Base-by-base conservation (phyloP, 2,329 filamentous ascomycete genomes). In the Phialocephala subalpina region DNA sequence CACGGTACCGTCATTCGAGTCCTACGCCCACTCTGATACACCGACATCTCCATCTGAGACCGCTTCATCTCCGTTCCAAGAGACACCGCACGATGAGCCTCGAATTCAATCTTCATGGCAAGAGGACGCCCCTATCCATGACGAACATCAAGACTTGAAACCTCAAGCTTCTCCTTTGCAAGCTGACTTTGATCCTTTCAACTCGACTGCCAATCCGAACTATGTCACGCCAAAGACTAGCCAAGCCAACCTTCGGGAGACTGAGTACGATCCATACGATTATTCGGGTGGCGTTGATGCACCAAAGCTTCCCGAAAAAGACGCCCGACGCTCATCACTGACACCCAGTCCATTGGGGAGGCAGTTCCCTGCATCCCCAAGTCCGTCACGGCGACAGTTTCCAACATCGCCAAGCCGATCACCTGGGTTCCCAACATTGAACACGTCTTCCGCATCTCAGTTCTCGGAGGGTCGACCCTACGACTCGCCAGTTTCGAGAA, bases 1-100 rank as follows among this genome's bases (percentile, higher is more conserved):
- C 47, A 73, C 72, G 1, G 61, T 72, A 6, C 72, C 72, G 11
- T 69, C 69, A 1, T 73, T 73, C 7, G 72, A 73, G 38, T 65
- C 67, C 8, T 71, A 71, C 56, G 65, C 70, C 22, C 65, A 65
- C n/a, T 74, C 71, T 6, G 71, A 73, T 18, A 66, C 69, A 1
- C 68, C 68, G 27, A 60, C 61, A 29, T 70, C 71, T 14, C 69
- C 69, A 22, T 67, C 70, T 14, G 71, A 72, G 22, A 59, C 66
- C 1, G 62, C 64, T 3, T 66, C 63, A 5, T 68, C 66, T 53
- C 59, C 63, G 2, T 66, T 69, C 18, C 58, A 65, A 20, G 62
- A 69, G 29, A 52, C 53, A 18, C 52, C 59, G 2, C 57, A 61
- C 16, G 63, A 67, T 20, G 67, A 70, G 53, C 69, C 67, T 16